Evolutionary conservation across 2,329 filamentous ascomycete species (phyloP).

Genomic region (Phyllosticta citriasiana): DNA sequence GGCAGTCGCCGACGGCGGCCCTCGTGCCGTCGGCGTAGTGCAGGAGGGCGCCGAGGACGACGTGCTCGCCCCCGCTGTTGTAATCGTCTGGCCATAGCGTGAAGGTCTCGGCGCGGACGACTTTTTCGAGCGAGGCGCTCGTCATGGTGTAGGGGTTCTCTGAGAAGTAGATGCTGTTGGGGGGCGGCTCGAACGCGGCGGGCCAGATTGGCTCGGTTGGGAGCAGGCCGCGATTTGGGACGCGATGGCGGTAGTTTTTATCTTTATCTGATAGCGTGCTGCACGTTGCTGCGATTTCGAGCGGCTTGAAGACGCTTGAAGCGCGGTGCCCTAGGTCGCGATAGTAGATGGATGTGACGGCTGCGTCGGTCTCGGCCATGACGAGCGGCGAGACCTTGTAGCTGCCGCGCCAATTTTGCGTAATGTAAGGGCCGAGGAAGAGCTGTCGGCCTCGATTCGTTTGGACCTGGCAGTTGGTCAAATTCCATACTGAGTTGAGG

Average conservation of each 20-base stretch:
- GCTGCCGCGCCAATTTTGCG: not conserved
- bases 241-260: too few relatives aligned
- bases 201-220: too few relatives aligned
- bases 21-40: not conserved
- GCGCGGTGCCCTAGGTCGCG: not conserved
- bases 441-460: not conserved
- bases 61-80: not conserved
- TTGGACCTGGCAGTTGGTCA: not conserved
- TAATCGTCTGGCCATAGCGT: not conserved
- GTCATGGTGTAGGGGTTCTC: too few relatives aligned
- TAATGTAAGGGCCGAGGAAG: not conserved
- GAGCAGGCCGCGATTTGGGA: too few relatives aligned
- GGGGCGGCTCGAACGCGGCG: too few relatives aligned
- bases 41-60: not conserved
- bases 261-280: too few relatives aligned
- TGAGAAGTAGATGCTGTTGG: too few relatives aligned
- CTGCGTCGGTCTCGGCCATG: not conserved
- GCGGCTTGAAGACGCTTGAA: too few relatives aligned
- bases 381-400: not conserved
- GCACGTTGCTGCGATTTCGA: too few relatives aligned
- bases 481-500: not conserved
- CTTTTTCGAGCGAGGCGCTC: not conserved
- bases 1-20: too few relatives aligned
- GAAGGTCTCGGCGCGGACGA: not conserved
- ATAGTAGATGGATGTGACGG: not conserved